Base-by-base conservation (phyloP, 495 filamentous ascomycete genomes). In the Pseudomonodictys pantanalensis region DNA sequence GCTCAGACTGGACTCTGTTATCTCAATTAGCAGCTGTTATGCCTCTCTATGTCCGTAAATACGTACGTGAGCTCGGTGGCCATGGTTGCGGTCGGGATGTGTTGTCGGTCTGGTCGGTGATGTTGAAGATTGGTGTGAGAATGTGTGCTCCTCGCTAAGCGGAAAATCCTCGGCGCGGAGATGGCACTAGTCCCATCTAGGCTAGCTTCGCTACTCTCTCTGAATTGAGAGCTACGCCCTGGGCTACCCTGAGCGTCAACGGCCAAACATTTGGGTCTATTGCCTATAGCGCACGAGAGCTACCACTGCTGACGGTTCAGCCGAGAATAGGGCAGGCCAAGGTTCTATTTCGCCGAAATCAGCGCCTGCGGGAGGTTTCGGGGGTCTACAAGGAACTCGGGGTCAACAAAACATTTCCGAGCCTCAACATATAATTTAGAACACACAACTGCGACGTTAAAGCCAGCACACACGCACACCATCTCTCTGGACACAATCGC, bases 1-100 rank as follows among this genome's bases (percentile, higher is more conserved):
- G 90, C 86, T 96, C 91, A 73, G 89, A 91, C 84, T 96, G 91
- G 76, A 96, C 91, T 76, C 61, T 64, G 55, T 44, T 17, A n/a
- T 52, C 9, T 4, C 25, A 18, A 48, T 64, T 58, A 64, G 61
- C 55, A 24, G 7, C 18, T 15, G 32, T 1, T 15, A 26, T 0
- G 22, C 57, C n/a, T 12, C 1, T 2, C 30, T 26, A 38, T 3
- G 23, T 15, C 11, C n/a, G n/a, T 32, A 2, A 17, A 23, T 26
- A 38, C 61, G 50, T 64, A 64, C 61, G 87, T 95, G 79, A 96
- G 84, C 85, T 96, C 91, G 81, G 91, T 96, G 74, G 91, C 91
- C 91, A 96, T 96, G 79, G 78, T 88, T 86, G 81, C 84, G 86
- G 83, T 79, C 46, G 52, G 29, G 50, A 42, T 48, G 46, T 61